Conservation (phyloP, 768 basidiomycete species). For the Naematelia aurantialba region DNA sequence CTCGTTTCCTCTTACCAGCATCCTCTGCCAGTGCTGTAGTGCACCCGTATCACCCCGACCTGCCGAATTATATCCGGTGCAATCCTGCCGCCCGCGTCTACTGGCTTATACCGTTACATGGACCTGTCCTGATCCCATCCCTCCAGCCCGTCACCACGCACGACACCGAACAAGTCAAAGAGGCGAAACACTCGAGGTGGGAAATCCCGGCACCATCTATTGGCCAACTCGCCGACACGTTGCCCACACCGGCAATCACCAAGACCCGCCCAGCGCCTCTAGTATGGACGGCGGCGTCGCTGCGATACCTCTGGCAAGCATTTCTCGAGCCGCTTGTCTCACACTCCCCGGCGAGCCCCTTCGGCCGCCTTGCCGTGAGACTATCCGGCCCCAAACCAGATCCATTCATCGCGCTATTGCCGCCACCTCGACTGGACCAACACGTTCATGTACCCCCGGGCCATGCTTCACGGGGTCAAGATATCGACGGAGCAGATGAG, state of each 20-base stretch:
- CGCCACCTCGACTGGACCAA: constrained; percentile 3
- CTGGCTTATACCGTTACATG: constrained; percentile 44
- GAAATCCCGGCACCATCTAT: background rate
- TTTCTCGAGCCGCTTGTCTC: constrained; percentile 22
- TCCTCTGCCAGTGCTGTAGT: background rate
- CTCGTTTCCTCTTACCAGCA: background rate
- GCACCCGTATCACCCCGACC: constrained; percentile 36
- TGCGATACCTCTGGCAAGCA: constrained; percentile 17
- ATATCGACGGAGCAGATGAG: background rate
- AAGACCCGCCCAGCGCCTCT: constrained; percentile 17
- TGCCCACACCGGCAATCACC: background rate
- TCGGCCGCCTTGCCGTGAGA: constrained; percentile 20
- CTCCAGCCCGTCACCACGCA: no score
- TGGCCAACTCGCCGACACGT: background rate
- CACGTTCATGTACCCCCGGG: constrained; percentile 5
- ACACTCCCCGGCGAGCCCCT: constrained; percentile 4
- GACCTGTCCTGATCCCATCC: constrained; percentile 31
- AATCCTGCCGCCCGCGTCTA: constrained; percentile 24
- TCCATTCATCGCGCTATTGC: constrained; percentile 29
- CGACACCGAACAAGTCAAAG: no score
- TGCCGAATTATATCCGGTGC: constrained; percentile 16
- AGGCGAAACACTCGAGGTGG: no score
- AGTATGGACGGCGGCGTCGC: constrained; percentile 21
- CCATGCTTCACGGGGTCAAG: background rate
- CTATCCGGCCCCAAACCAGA: constrained; percentile 42